Conservation (phyloP, 2,329 filamentous ascomycete species). For the Aspergillus quadrilineatus region DNA sequence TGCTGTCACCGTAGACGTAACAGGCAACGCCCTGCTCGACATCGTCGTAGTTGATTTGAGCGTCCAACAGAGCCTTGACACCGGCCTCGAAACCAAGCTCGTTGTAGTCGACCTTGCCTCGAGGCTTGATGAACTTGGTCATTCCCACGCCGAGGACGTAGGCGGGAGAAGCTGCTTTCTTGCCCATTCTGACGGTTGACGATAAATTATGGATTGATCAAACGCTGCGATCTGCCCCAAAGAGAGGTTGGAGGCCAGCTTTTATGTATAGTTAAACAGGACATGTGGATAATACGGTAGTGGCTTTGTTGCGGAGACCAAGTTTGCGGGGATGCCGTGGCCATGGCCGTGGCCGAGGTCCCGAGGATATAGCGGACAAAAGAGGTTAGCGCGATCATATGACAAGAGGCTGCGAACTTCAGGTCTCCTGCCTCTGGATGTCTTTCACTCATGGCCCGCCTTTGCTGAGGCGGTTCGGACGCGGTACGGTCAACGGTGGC, state of each 20-base stretch:
- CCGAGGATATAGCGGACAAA: slow-evolving; percentile 27
- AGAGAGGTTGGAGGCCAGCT: not conserved
- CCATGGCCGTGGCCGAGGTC: slow-evolving; percentile 30
- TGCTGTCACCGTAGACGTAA: slow-evolving; percentile 96
- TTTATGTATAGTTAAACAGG: slow-evolving; percentile 4
- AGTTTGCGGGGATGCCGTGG: slow-evolving; percentile 27
- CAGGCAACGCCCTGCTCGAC: slow-evolving; percentile 95
- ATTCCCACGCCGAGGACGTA: slow-evolving; percentile 98
- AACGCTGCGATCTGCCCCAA: not conserved
- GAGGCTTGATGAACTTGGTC: slow-evolving; percentile 98
- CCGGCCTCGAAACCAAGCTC: slow-evolving; percentile 92
- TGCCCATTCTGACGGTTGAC: slow-evolving; percentile 46
- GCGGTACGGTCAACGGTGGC: too few relatives aligned
- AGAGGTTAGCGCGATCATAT: not conserved
- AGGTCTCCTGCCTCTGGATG: too few relatives aligned
- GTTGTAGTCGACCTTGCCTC: slow-evolving; percentile 90
- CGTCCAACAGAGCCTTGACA: slow-evolving; percentile 74
- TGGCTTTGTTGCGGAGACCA: slow-evolving; percentile 10
- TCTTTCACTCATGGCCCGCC: too few relatives aligned
- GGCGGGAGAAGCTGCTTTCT: slow-evolving; percentile 54
- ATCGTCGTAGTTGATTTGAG: slow-evolving; percentile 90
- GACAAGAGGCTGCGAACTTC: not conserved
- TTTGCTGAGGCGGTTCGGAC: too few relatives aligned
- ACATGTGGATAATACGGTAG: slow-evolving; percentile 9
- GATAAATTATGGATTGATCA: not conserved